phyloP scores from a whole-genome alignment of 2,329 filamentous ascomycete genomes.

The Talaromyces sp. region DNA sequence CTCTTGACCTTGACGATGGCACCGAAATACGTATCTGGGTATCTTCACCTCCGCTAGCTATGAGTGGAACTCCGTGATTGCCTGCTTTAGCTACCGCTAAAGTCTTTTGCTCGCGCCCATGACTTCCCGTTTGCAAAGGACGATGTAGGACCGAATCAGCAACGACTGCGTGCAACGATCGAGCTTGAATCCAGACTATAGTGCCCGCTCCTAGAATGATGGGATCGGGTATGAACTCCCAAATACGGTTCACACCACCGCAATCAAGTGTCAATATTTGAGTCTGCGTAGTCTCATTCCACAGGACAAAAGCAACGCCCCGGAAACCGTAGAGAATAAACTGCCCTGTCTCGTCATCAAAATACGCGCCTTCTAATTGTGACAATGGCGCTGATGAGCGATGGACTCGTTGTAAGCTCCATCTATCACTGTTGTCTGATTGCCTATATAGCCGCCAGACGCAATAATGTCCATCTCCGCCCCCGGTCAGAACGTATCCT shows the following conservation, averaged over 20 bases:
- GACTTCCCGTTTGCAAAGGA: constrained; percentile 66
- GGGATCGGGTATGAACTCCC: constrained; percentile 53
- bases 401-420: constrained; percentile 59
- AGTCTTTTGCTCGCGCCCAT: constrained; percentile 82
- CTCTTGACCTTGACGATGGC: constrained; percentile 22
- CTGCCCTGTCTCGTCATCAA: constrained; percentile 51
- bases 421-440: constrained; percentile 1
- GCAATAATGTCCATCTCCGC: constrained; percentile 73
- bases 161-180: constrained; percentile 50
- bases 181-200: constrained; percentile 71
- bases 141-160: constrained; percentile 44
- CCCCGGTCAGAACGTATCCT: constrained; percentile 63
- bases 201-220: constrained; percentile 37
- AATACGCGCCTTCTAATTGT: constrained; percentile 71
- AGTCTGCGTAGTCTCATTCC: constrained; percentile 70
- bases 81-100: constrained; percentile 48
- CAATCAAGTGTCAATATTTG: constrained; percentile 74
- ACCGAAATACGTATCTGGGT: constrained; percentile 70
- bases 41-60: constrained; percentile 70
- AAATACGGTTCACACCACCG: constrained; percentile 79
- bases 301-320: constrained; percentile 74
- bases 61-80: constrained; percentile 33
- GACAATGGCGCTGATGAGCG: constrained; percentile 68
- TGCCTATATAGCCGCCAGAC: constrained; percentile 52
- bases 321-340: constrained; percentile 79